Conservation (phyloP, 805 yeast species). For the Pichia membranifaciens region DNA sequence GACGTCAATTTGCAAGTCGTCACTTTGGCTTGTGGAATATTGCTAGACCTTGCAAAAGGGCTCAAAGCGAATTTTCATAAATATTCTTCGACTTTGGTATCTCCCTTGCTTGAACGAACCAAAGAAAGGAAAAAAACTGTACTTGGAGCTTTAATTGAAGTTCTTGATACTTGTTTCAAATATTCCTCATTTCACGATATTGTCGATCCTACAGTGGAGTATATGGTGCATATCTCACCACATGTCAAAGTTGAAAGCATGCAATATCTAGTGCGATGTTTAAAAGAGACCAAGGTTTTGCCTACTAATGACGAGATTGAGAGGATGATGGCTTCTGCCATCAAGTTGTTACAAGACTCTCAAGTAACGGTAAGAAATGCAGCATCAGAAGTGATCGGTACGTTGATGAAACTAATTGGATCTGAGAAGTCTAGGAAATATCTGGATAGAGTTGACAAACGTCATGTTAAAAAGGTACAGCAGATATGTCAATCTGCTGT, state of each 20-base stretch:
- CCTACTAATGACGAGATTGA: constrained; percentile 55
- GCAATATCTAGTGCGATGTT: constrained; percentile 56
- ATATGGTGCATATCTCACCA: constrained; percentile 75
- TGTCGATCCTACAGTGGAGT: constrained; percentile 52
- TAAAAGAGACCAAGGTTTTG: constrained; percentile 40
- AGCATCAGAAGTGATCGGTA: constrained; percentile 74
- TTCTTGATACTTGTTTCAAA: constrained; percentile 59
- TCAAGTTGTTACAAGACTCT: constrained; percentile 71
- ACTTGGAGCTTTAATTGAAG: constrained; percentile 58
- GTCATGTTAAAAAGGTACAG: constrained; percentile 57
- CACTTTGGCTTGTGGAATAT: constrained; percentile 64
- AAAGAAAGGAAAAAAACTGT: constrained; percentile 84
- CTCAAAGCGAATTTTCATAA: constrained; percentile 50
- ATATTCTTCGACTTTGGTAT: constrained; percentile 47
- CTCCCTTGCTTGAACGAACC: constrained; percentile 69
- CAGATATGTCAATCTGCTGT: constrained; percentile 51
- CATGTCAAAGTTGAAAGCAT: constrained; percentile 71
- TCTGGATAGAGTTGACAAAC: constrained; percentile 67
- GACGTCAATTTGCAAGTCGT: constrained; percentile 91
- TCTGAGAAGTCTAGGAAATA: constrained; percentile 55
- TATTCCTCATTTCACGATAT: constrained; percentile 48
- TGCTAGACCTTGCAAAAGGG: constrained; percentile 59
- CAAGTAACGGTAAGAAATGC: constrained; percentile 78
- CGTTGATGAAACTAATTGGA: constrained; percentile 77
- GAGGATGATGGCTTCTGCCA: constrained; percentile 46